Evolutionary conservation across 495 filamentous ascomycete genomes (phyloP).

Genomic region (Neurospora sp.): DNA sequence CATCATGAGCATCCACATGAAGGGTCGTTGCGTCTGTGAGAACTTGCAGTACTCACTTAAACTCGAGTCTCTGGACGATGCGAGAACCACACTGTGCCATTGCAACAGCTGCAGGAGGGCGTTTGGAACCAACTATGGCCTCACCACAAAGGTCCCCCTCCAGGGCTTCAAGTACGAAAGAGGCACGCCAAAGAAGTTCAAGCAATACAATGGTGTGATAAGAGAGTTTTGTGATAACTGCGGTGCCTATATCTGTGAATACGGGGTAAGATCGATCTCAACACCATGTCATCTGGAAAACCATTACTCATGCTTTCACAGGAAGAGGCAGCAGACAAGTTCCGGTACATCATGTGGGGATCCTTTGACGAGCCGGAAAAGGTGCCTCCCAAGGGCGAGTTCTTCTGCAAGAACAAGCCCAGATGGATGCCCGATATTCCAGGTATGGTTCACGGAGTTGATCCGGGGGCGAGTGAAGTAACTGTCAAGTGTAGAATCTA

Average conservation of each 20-base stretch:
- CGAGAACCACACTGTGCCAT: conserved; percentile 56
- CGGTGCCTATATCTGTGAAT: conserved; percentile 54
- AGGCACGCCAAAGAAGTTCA: conserved; percentile 13
- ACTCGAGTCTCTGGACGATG: conserved; percentile 23
- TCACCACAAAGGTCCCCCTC: conserved; percentile 47
- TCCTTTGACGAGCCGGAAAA: conserved; percentile 52
- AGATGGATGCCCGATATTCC: conserved; percentile 56
- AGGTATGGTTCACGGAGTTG: conserved; percentile 27
- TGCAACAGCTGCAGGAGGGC: conserved; percentile 54
- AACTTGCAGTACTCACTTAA: conserved; percentile 10
- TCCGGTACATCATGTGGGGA: conserved; percentile 54
- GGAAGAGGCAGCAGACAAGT: conserved; percentile 45
- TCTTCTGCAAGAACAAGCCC: conserved; percentile 49
- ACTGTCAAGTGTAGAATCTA: conserved; percentile 1
- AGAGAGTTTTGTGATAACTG: conserved; percentile 56
- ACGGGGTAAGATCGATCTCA: conserved; percentile 36
- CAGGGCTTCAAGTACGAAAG: conserved; percentile 11
- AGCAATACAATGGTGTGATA: conserved; percentile 19
- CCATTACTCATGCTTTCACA: conserved; percentile 9
- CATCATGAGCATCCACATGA: conserved; percentile 10
- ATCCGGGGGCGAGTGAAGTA: not conserved
- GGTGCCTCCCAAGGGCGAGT: conserved; percentile 58
- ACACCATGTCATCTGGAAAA: not conserved
- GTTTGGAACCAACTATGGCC: conserved; percentile 52
- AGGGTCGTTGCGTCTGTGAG: conserved; percentile 15